Conservation (phyloP, 2,329 filamentous ascomycete species). For the Fusarium sublunatum region DNA sequence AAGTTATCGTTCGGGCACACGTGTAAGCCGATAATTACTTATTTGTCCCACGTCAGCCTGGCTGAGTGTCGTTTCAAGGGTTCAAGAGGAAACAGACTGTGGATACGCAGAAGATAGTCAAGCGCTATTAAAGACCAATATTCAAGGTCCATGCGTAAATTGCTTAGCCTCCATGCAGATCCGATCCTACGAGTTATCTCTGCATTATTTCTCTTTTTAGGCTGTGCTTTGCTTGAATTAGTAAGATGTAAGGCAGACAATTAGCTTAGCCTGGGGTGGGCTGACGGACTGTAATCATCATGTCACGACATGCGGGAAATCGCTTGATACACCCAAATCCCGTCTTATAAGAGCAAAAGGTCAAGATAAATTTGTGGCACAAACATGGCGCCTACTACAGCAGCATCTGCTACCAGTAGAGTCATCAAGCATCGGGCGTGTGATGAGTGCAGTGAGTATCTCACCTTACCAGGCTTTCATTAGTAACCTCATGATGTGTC, state of each 20-base stretch:
- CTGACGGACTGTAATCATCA: conserved; percentile 15
- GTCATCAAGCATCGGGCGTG: conserved; percentile 69
- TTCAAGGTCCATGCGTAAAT: neutral
- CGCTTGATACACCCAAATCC: neutral
- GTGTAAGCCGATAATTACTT: neutral
- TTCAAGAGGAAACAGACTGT: neutral
- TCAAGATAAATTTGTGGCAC: neutral
- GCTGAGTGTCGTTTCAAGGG: neutral
- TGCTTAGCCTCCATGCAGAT: neutral
- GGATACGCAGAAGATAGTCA: neutral
- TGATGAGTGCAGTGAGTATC: conserved; percentile 72
- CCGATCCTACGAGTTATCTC: neutral
- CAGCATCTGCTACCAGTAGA: conserved; percentile 23
- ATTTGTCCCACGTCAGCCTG: conserved; percentile 1
- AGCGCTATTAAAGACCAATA: neutral
- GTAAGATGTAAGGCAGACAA: conserved; percentile 13
- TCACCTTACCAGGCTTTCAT: neutral
- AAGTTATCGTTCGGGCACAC: neutral
- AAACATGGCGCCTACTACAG: conserved; percentile 39
- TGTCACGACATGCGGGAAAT: conserved; percentile 4
- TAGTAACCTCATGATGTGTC: conserved; percentile 5
- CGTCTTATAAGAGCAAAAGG: neutral
- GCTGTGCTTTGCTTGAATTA: conserved; percentile 18
- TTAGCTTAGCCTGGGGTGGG: neutral
- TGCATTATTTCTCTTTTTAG: conserved; percentile 1